phyloP scores from a whole-genome alignment of 345 rosid species.

The Dipteronia dyeriana region DNA sequence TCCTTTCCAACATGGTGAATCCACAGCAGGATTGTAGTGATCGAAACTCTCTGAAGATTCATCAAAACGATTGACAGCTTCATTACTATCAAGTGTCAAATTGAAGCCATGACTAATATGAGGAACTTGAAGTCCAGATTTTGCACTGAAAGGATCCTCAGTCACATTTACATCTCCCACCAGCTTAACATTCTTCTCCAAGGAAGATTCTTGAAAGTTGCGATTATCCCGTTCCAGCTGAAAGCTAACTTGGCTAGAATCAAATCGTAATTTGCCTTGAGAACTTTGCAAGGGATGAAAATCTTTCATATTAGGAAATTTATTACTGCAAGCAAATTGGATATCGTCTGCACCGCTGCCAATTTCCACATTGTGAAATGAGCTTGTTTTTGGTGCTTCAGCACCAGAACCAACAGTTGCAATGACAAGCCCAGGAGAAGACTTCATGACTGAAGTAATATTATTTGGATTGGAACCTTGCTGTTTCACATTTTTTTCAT shows the following conservation, averaged over 20 bases:
- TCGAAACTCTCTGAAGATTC: slow-evolving; percentile 44
- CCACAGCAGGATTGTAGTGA: slow-evolving; percentile 44
- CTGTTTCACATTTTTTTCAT: slow-evolving; percentile 29
- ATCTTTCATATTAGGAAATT: slow-evolving; percentile 31
- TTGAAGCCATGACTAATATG: slow-evolving; percentile 31
- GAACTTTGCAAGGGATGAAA: slow-evolving; percentile 29
- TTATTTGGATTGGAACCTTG: slow-evolving; percentile 24
- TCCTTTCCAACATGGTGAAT: slow-evolving; percentile 63
- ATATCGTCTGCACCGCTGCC: slow-evolving; percentile 16
- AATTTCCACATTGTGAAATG: slow-evolving; percentile 16
- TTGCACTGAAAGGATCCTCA: slow-evolving; percentile 27
- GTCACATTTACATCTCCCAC: slow-evolving; percentile 29
- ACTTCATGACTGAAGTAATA: slow-evolving; percentile 9
- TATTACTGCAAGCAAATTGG: slow-evolving; percentile 21
- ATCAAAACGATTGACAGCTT: slow-evolving; percentile 33
- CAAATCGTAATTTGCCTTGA: slow-evolving; percentile 34
- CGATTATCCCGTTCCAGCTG: slow-evolving; percentile 32
- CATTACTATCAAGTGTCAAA: slow-evolving; percentile 36
- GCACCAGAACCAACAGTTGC: slow-evolving; percentile 22
- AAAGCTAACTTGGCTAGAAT: slow-evolving; percentile 37
- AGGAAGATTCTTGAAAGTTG: slow-evolving; percentile 22
- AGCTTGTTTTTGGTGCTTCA: slow-evolving; percentile 17
- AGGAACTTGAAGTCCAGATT: slow-evolving; percentile 34
- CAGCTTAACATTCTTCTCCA: slow-evolving; percentile 23
- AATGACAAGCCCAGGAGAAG: slow-evolving; percentile 32